Evolutionary conservation across 164 flowering plant species (phyloP).

Genomic region (Umbellularia californica): DNA sequence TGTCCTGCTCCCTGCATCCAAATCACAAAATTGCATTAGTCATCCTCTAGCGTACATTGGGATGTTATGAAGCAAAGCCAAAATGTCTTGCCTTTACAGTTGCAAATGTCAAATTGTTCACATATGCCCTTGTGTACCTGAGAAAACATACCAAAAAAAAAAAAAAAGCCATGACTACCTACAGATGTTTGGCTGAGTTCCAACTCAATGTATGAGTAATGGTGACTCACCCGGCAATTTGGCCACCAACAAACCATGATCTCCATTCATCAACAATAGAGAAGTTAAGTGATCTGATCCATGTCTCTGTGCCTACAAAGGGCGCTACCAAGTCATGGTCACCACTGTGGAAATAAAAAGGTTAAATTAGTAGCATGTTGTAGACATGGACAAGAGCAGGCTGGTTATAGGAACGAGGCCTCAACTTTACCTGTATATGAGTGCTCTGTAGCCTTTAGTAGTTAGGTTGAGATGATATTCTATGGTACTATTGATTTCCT

Average conservation of each 20-base stretch:
- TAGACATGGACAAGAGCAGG: not conserved
- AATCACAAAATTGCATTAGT: not conserved
- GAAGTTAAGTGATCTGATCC: slow-evolving; percentile 36
- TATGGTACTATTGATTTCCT: slow-evolving; percentile 12
- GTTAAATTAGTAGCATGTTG: not conserved
- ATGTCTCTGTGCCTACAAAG: slow-evolving; percentile 21
- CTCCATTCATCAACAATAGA: slow-evolving; percentile 50
- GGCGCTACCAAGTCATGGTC: slow-evolving; percentile 35
- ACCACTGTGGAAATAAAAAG: slow-evolving; percentile 22
- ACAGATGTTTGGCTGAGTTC: not conserved
- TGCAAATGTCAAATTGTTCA: slow-evolving; percentile 27
- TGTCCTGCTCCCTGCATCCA: slow-evolving; percentile 20
- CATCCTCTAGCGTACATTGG: too few relatives aligned
- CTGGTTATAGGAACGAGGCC: not conserved
- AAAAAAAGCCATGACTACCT: not conserved
- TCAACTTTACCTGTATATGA: slow-evolving; percentile 14
- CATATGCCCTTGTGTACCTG: slow-evolving; percentile 31
- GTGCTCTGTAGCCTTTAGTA: slow-evolving; percentile 10
- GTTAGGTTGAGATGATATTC: slow-evolving; percentile 21
- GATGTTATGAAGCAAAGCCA: too few relatives aligned
- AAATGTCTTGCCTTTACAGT: slow-evolving; percentile 33
- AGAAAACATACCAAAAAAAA: not conserved
- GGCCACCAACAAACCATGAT: slow-evolving; percentile 37
- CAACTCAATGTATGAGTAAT: not conserved
- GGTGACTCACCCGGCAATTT: slow-evolving; percentile 45